Evolutionary conservation across 345 rosid species (phyloP).

Genomic region (Citrus mangshanensis): DNA sequence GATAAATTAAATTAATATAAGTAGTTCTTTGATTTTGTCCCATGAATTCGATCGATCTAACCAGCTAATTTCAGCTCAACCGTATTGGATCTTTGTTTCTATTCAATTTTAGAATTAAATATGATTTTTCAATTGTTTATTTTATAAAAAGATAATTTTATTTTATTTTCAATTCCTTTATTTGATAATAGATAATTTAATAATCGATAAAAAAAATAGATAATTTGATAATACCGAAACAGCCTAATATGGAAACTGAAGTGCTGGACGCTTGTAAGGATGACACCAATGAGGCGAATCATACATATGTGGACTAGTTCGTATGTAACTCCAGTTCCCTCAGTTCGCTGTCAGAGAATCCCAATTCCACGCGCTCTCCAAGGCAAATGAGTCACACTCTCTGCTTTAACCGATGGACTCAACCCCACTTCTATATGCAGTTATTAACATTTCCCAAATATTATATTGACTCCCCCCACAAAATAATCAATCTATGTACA

Average conservation of each 20-base stretch:
- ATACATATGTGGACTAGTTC: neutral
- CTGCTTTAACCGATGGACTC: neutral
- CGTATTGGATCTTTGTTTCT: neutral
- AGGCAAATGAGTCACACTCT: neutral
- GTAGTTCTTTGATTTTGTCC: neutral
- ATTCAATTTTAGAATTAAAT: neutral
- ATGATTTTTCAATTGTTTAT: no score
- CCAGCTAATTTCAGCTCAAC: neutral
- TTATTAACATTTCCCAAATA: neutral
- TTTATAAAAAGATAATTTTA: no score
- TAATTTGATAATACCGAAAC: no score
- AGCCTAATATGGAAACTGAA: neutral
- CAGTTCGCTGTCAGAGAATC: neutral
- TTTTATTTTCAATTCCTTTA: no score
- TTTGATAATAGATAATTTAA: neutral
- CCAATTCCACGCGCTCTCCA: constrained; percentile 6
- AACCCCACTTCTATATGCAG: neutral
- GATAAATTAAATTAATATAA: no score
- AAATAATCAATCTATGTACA: neutral
- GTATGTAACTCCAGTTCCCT: neutral
- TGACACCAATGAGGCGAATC: neutral
- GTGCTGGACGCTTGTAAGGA: neutral
- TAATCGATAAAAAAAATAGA: neutral
- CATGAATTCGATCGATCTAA: neutral
- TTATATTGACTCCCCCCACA: neutral